phyloP scores from a whole-genome alignment of 768 basidiomycete genomes.

The Cyclocybe cylindracea region DNA sequence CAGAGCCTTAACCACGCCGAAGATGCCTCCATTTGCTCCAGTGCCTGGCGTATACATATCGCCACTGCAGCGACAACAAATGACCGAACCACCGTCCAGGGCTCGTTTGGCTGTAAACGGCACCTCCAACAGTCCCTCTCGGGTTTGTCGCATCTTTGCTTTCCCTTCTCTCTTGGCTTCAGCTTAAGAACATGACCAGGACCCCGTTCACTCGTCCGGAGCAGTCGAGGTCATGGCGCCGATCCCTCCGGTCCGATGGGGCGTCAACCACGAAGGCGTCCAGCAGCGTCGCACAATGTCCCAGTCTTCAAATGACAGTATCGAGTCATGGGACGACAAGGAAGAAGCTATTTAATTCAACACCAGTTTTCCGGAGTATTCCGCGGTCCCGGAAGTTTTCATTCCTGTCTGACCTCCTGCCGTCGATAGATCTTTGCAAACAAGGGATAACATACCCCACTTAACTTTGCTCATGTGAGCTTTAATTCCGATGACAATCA shows the following conservation, averaged over 20 bases:
- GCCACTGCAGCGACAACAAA: slow-evolving; percentile 23
- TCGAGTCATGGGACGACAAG: slow-evolving; percentile 36
- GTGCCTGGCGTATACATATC: slow-evolving; percentile 39
- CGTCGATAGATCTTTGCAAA: too few species aligned
- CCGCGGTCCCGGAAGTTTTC: too few species aligned
- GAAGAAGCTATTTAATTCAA: slow-evolving; percentile 1
- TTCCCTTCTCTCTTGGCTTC: neutral
- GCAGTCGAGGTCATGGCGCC: neutral
- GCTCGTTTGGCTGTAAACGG: neutral
- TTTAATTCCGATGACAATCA: too few species aligned
- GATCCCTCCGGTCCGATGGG: too few species aligned
- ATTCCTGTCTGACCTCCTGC: too few species aligned
- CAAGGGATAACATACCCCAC: too few species aligned
- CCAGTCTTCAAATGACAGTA: slow-evolving; percentile 35
- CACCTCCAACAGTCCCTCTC: neutral
- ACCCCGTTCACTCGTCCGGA: too few species aligned
- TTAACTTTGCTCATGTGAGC: too few species aligned
- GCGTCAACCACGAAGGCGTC: neutral
- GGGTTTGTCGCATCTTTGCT: neutral
- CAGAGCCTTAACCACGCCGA: neutral
- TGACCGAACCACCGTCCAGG: neutral
- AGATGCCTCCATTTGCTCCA: slow-evolving; percentile 29
- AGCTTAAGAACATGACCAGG: neutral
- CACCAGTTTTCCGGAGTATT: too few species aligned
- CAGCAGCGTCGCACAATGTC: slow-evolving; percentile 6